These are phyloP conservation scores for Emergomyces orientalis DNA, from an alignment of 2,329 filamentous ascomycete genomes.

Conservation along the genomic window DNA sequence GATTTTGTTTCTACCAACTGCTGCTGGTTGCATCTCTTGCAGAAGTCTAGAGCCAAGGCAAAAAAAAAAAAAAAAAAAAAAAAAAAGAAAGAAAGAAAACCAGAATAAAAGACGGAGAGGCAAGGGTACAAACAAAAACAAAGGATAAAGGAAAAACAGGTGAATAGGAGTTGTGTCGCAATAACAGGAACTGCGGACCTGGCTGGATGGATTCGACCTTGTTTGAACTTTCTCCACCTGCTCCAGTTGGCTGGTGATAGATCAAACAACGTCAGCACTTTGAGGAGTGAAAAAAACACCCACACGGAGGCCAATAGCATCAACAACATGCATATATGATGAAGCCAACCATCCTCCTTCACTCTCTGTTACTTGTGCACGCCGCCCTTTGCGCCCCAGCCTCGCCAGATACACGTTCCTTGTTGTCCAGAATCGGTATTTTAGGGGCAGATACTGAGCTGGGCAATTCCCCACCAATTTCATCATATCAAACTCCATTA, in stretches of 20 bases:
- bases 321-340: not conserved
- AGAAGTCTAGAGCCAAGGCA: not conserved
- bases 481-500: not conserved
- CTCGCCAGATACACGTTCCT: not conserved
- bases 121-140: not conserved
- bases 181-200: not conserved
- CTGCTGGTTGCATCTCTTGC: not conserved
- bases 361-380: not conserved
- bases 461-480: not conserved
- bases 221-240: not conserved
- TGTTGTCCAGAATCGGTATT: not conserved
- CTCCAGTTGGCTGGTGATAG: not conserved
- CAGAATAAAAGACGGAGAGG: not conserved
- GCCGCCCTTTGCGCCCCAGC: not conserved
- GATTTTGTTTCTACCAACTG: not conserved
- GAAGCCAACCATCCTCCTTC: not conserved
- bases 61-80: not conserved
- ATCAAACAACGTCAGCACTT: not conserved
- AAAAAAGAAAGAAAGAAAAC: not conserved
- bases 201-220: not conserved
- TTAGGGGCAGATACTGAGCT: not conserved
- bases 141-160: not conserved
- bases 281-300: not conserved
- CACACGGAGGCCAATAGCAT: not conserved
- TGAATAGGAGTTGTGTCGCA: not conserved